Evolutionary conservation across 108 stramenopile species (phyloP), one percentile per base, ranked within the genome.

Genomic region (Epipyxis sp.): DNA sequence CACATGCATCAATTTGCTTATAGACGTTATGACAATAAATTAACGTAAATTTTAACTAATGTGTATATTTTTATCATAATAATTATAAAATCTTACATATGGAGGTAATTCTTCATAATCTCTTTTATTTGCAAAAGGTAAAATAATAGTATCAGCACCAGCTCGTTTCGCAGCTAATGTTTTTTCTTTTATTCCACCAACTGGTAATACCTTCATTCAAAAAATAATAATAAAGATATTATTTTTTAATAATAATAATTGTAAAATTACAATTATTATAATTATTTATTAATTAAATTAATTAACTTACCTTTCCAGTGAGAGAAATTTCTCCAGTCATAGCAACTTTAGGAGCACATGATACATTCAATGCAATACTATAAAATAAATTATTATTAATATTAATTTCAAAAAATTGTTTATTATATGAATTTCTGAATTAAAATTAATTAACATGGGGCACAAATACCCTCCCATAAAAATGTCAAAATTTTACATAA

Each of bases 101-200:
- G 94, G 93, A 10, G 95, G 92, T 41, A 99, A 90, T 80, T 99
- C 98, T 35, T 97, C 96, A 69, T 87, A 96, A 72, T 99, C 98
- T 32, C 94, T 85, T 79, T 89, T 87, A 81, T 97, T 97, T 37
- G 91, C 94, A 42, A 81, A 78, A 0, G 98, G 98, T 0, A 97
- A 76, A 16, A 97, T 81, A 1, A 99, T 86, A 16, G 86, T 89
- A 1, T 82, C 91, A 25, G 97, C 92, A 35, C 95, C 94, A 1
- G 97, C 91, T 76, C 98, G 88, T 42, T 95, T 81, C 2, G 96
- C 98, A 1, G 95, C 98, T 89, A 99, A 97, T 57, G 90, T 92
- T 87, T 99, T 99, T 83, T 99, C 98, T 83, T 96, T 97, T 81
- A 99, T 94, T 6, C 98, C 98, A 32, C 98, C 98, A 30, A 99